Percentiles rank a stretch among this genome's conserved stretches.
These are phyloP conservation scores for Terfezia boudieri DNA, from an alignment of 495 filamentous ascomycete genomes.

Conservation along the genomic window DNA sequence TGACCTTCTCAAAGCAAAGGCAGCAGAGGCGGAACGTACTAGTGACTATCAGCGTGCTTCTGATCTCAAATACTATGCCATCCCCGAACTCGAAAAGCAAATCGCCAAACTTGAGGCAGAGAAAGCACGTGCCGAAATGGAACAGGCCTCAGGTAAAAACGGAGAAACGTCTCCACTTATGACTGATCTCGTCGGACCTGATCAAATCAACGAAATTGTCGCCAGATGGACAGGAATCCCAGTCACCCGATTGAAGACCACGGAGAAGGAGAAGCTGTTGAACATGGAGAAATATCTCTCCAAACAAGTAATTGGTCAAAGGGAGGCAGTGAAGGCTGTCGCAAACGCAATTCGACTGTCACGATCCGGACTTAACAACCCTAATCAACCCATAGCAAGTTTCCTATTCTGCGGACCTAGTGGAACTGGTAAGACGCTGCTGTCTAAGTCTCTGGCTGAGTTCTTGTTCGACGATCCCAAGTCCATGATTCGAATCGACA, in stretches of 20 bases:
- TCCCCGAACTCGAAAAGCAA: constrained; percentile 63
- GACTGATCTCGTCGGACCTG: constrained; percentile 82
- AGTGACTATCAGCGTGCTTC: constrained; percentile 65
- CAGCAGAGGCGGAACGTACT: constrained; percentile 70
- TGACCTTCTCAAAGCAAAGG: constrained; percentile 65
- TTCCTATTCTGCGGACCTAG: constrained; percentile 98
- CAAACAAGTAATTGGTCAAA: constrained; percentile 76
- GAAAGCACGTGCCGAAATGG: constrained; percentile 53
- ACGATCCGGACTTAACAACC: constrained; percentile 78
- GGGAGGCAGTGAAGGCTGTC: constrained; percentile 80
- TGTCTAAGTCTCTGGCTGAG: constrained; percentile 89
- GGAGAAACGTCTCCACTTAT: constrained; percentile 41
- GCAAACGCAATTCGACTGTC: constrained; percentile 90
- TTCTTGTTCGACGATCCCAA: constrained; percentile 97
- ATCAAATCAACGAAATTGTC: constrained; percentile 98
- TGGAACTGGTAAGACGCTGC: constrained; percentile 88
- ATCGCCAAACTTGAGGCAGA: constrained; percentile 65
- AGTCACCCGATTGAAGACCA: constrained; percentile 74
- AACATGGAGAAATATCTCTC: constrained; percentile 74
- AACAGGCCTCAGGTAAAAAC: constrained; percentile 34
- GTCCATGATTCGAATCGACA: constrained; percentile 96
- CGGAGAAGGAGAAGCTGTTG: constrained; percentile 90
- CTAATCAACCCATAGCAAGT: constrained; percentile 72
- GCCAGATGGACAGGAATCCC: constrained; percentile 92
- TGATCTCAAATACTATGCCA: constrained; percentile 89